These are phyloP conservation scores for Thalassiosira ordinaria DNA, from an alignment of 352 stramenopile species.

Conservation along the genomic window DNA sequence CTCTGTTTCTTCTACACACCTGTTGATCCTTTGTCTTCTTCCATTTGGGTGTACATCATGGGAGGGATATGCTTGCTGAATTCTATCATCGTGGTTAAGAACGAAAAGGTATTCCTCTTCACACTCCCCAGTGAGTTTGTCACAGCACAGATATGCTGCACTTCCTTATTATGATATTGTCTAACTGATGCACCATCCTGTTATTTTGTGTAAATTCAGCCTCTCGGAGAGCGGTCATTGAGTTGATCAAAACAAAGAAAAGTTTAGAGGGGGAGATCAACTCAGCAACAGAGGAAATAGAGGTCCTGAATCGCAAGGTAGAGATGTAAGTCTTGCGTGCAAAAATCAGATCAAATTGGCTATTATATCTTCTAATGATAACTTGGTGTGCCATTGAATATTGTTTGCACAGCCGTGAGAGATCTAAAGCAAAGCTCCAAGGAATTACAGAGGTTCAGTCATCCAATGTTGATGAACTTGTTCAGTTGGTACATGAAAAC, in stretches of 20 bases:
- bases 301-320: not conserved
- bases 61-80: constrained; percentile 11
- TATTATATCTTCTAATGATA: not conserved
- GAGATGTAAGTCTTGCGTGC: too few species aligned
- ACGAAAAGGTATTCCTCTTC: constrained; percentile 11
- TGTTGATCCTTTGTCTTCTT: not conserved
- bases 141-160: too few species aligned
- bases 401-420: not conserved
- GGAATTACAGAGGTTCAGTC: too few species aligned
- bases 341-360: too few species aligned
- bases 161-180: not conserved
- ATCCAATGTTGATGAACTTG: not conserved
- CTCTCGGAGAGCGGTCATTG: not conserved
- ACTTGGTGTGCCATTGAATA: not conserved
- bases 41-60: constrained; percentile 1
- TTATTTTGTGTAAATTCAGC: not conserved
- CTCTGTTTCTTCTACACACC: not conserved
- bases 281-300: not conserved
- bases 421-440: not conserved
- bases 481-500: constrained; percentile 5
- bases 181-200: not conserved
- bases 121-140: not conserved
- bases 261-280: not conserved
- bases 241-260: not conserved
- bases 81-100: constrained; percentile 11